Base-by-base conservation (phyloP, 2,329 filamentous ascomycete species). In the Fusarium sp. region DNA sequence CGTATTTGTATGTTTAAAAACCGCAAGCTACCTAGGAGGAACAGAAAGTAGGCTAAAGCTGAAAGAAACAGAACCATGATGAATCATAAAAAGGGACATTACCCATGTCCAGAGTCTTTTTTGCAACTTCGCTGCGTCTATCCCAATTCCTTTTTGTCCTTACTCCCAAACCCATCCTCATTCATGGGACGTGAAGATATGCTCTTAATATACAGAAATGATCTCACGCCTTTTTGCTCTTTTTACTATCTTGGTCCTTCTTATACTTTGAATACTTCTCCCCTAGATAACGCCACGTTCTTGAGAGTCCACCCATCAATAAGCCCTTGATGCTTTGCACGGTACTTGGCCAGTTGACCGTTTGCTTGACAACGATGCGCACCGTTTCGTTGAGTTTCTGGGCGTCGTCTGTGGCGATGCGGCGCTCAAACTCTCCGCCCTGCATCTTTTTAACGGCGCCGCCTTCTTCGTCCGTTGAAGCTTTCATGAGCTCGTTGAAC, bases 261-360 rank as follows among this genome's bases (percentile, higher is more conserved):
- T 83, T 84, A 78, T 86, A 92, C 81, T 94, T 94, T 72, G 85
- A 85, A 69, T 91, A 85, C 87, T 99, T 99, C 81, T 98, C 96
- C 48, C 88, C 86, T 62, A 97, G 78, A 81, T 99, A 99, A 71
- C 91, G 89, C 85, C 89, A 88, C 11, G 92, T 92, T 77, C 91
- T 90, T 12, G 85, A 80, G 22, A 93, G 81, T 0, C 96, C 97
- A 0, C 93, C 91, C 6, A 95, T 98, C 50, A 98, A 82, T 4
- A 93, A 81, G 5, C 95, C 92, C 84, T 99, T 99, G 71, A 96
- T 80, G 61, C 91, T 96, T 83, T 99, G 96, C 10, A 91, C 91
- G 6, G 94, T 94, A 78, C 94, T 96, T 2, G 96, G 95, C 96
- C 96, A 98, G 63, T 90, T 90, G 77, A 98, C 94, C 0, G 97